phyloP scores from a whole-genome alignment of 306 rosid species.

The Gastrolobium villosum region DNA sequence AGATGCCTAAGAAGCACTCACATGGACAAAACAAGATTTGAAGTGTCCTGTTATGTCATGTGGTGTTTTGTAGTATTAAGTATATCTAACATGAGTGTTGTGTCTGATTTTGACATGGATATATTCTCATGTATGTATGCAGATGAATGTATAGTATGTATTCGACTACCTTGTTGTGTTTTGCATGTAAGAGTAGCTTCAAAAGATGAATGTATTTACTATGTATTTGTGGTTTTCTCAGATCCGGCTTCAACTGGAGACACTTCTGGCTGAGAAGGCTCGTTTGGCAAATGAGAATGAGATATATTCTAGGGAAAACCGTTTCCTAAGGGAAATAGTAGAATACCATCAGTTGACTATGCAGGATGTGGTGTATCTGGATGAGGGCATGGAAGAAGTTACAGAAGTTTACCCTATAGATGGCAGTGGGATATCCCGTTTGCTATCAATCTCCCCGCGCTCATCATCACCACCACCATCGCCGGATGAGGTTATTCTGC shows the following conservation, averaged over 20 bases:
- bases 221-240: slow-evolving; percentile 45
- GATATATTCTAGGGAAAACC: slow-evolving; percentile 88
- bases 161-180: slow-evolving; percentile 16
- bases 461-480: slow-evolving; percentile 61
- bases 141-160: slow-evolving; percentile 21
- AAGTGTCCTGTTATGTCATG: slow-evolving; percentile 7
- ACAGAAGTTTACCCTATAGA: slow-evolving; percentile 78
- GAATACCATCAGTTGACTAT: slow-evolving; percentile 95
- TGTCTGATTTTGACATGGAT: not conserved
- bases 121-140: not conserved
- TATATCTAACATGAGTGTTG: not conserved
- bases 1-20: slow-evolving; percentile 3
- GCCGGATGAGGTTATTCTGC: slow-evolving; percentile 48
- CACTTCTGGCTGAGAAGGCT: slow-evolving; percentile 94
- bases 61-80: not conserved
- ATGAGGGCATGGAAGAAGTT: slow-evolving; percentile 91
- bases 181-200: not conserved
- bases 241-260: slow-evolving; percentile 94
- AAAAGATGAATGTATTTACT: no score
- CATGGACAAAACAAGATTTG: slow-evolving; percentile 20
- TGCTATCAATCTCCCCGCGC: slow-evolving; percentile 60
- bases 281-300: slow-evolving; percentile 90
- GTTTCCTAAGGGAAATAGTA: slow-evolving; percentile 94
- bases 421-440: slow-evolving; percentile 49
- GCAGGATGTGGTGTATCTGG: slow-evolving; percentile 94